Conservation (phyloP, 305 asterid genomes). For the Fraxinus latifolia region DNA sequence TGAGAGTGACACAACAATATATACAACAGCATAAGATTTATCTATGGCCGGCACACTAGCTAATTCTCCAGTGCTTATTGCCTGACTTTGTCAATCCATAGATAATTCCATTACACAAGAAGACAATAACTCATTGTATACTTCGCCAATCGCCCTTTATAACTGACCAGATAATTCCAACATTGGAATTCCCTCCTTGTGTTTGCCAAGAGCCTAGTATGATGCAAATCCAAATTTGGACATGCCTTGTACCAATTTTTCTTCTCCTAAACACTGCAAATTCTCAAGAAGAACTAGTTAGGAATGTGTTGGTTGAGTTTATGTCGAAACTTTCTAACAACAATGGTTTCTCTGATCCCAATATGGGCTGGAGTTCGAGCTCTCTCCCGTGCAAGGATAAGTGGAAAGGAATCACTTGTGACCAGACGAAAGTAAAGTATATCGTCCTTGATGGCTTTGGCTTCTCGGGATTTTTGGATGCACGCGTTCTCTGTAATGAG, state of each 20-base stretch:
- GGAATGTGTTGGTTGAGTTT: conserved; percentile 35
- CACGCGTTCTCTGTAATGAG: conserved; percentile 38
- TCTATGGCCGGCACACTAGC: conserved; percentile 33
- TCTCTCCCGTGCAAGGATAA: conserved; percentile 47
- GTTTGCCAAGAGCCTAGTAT: conserved; percentile 18
- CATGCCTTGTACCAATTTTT: conserved; percentile 25
- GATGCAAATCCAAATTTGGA: conserved; percentile 25
- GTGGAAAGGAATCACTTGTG: conserved; percentile 55
- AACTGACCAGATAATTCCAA: not conserved
- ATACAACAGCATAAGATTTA: not conserved
- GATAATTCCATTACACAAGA: not conserved
- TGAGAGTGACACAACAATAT: conserved; percentile 19
- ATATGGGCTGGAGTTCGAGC: conserved; percentile 40
- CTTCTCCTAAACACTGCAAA: conserved; percentile 16
- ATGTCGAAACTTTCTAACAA: conserved; percentile 36
- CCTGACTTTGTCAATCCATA: conserved; percentile 4
- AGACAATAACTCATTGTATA: conserved; percentile 14
- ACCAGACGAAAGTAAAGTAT: conserved; percentile 22
- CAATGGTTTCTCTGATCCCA: conserved; percentile 17
- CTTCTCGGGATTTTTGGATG: conserved; percentile 46
- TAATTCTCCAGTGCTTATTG: not conserved
- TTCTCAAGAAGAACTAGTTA: conserved; percentile 35
- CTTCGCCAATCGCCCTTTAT: conserved; percentile 22
- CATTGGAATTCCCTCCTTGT: conserved; percentile 19
- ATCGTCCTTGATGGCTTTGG: conserved; percentile 38